Base-by-base conservation (phyloP, 2,329 filamentous ascomycete species). In the Penicillium aurantiogriseum region DNA sequence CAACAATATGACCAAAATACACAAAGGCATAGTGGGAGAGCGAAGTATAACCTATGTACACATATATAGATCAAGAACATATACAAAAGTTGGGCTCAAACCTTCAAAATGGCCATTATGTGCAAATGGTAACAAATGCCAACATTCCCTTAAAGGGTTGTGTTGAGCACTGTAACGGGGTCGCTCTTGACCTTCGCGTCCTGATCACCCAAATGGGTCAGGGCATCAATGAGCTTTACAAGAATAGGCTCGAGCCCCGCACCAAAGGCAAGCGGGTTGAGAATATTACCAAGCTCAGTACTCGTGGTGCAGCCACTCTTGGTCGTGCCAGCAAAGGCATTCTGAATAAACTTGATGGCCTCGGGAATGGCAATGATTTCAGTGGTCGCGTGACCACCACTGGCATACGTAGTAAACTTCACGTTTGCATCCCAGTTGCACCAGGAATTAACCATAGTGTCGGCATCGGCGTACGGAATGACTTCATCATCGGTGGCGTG, bases 401-500 rank as follows among this genome's bases (percentile, higher is more conserved):
- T 56, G 1, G 48, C 60, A 29, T 59, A 70, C 4, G 66, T 66
- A 6, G 63, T 70, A 54, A 68, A 69, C 35, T 65, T 63, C 29
- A 70, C 63, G 17, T 52, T 54, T 2, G 63, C 67, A 3, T 63
- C 66, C 33, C 61, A 55, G 3, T 44, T 31, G 15, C 67, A 69
- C 67, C 67, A 69, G 7, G 63, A 53, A n/a, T 67, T 42, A 9
- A 61, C 65, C 59, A 67, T 33, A 3, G 55, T 40, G 6, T 57
- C 51, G 2, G 65, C 63, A 11, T 67, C 55, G 2, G 47, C 21
- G 25, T 68, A 69, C 1, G 66, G 65, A 25, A 71, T 70, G 31
- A 70, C 46, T 29, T 69, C 67, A 33, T 71, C 68, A 3, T 63
- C 40, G 5, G 61, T 55, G 11, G 63, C 66, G 43, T 71, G 68